Evolutionary conservation across 1,139 yeast species (phyloP), one percentile per base, ranked within the genome.

Genomic region (Lodderomyces jiufengensis): DNA sequence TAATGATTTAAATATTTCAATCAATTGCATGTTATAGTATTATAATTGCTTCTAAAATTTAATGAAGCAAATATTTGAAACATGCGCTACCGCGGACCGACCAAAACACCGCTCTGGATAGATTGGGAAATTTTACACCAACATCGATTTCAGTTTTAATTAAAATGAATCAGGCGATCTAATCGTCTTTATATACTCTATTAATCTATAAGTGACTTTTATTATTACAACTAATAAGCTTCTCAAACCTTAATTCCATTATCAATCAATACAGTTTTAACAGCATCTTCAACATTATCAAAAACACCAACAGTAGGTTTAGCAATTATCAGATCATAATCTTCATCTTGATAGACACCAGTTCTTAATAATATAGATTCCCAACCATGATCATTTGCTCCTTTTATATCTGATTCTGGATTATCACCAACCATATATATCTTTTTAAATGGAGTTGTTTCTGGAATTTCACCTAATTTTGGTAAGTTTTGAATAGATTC

Each of bases 381-480:
- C 97, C 97, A 92, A 2, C 96, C 95, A 54, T 80, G 79, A 40
- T 68, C 68, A 50, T 84, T 82, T 2, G 96, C 98, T 0, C 98
- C 98, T 43, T 73, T 71, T 33, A 92, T 92, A 54, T 92, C 98
- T 35, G 90, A 79, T 20, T 82, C 92, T 2, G 97, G 97, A 57
- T 92, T 92, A 59, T 92, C 98, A 18, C 98, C 98, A 22, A 92
- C 85, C 98, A 92, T 92, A 61, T 72, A 90, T 2, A 92, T 83
- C 25, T 71, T 62, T 20, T 65, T 58, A 45, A 78, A 78, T 3
- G 78, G 77, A 6, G 70, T 52, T n/a, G 46, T 36, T 8, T 37
- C 36, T 2, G 76, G 77, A 5, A 61, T 47, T 21, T 44, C 46
- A 15, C 65, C 60, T 39, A 74, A 55, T 23, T 51, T 52, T 1